Conservation (phyloP, 176 grass and related monocot species). For the Triticum urartu region DNA sequence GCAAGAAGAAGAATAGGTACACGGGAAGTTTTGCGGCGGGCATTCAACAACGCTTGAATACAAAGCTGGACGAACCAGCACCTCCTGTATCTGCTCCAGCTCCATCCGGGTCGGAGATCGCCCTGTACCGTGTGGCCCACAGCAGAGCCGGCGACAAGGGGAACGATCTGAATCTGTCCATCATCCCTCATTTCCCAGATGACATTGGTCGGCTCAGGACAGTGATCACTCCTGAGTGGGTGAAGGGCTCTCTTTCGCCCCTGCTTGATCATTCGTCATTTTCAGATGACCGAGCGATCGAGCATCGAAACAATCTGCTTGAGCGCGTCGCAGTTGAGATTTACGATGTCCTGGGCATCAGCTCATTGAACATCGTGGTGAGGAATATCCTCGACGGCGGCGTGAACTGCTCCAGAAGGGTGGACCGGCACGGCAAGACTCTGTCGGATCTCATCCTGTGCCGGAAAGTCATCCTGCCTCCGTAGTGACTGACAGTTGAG, state of each 20-base stretch:
- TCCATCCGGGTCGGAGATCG: constrained; percentile 52
- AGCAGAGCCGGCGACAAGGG: constrained; percentile 82
- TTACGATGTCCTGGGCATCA: constrained; percentile 68
- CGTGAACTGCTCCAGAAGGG: constrained; percentile 89
- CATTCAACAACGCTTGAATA: constrained; percentile 7
- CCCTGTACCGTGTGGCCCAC: constrained; percentile 76
- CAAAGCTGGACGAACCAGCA: neutral
- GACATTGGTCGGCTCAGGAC: constrained; percentile 58
- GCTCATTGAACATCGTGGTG: constrained; percentile 76
- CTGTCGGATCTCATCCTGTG: constrained; percentile 82
- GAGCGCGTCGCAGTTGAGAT: constrained; percentile 68
- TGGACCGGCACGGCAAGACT: constrained; percentile 89
- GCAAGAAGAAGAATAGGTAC: constrained; percentile 6
- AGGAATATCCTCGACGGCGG: constrained; percentile 89
- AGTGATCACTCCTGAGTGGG: constrained; percentile 67
- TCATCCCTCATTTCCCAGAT: constrained; percentile 67
- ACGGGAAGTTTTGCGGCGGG: neutral
- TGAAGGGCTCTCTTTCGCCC: constrained; percentile 61
- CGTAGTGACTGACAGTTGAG: neutral
- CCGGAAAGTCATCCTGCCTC: constrained; percentile 53
- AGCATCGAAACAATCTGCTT: constrained; percentile 29
- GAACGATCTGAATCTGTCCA: constrained; percentile 86
- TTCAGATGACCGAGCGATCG: constrained; percentile 12
- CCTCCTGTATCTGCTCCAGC: constrained; percentile 34
- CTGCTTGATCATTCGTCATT: constrained; percentile 57